Evolutionary conservation across 2,329 filamentous ascomycete species (phyloP), one percentile per base, ranked within the genome.

Genomic region (Calonectria multiphialidica): DNA sequence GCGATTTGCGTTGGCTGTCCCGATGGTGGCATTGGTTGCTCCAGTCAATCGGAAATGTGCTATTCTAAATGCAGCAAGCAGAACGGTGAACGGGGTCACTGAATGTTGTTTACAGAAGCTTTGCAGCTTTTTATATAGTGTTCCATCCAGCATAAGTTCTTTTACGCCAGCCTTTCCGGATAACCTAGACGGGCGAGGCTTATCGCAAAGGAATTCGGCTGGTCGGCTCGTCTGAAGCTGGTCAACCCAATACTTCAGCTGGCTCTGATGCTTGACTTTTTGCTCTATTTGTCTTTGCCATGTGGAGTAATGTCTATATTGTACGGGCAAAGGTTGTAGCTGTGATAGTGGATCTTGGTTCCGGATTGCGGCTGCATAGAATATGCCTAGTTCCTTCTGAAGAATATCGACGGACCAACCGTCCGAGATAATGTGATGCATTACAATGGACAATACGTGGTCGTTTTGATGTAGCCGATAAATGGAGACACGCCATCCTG

Each of bases 21-120:
- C 78, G 9, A 80, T 74, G 1, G 72, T 74, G 2, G 74, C 76
- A 59, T 80, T 77, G 6, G 57, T 53, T 6, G 50, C 37, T 2
- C 78, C 76, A 5, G 76, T 80, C 5, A 80, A 57, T 16, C 77
- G 74, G 42, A 73, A 80, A 49, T 80, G 78, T 0, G 78, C 72
- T 0, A 74, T 74, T 1, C 78, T 66, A 61, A 80, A 80, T 0
- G 75, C 76, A 12, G 78, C 68, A 13, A 80, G 72, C 2, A 80
- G 66, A 1, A 21, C n/a, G n/a, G 40, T 40, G 33, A 57, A 57
- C 16, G 21, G 12, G 5, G 53, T 57, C 5, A 40, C 15, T 7
- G 28, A 30, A 12, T 40, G 5, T 4, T 28, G 2, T 12, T 40
- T 37, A 13, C 53, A 57, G 21, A 57, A 57, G 8, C 16, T 13